A percentile compares a stretch with the other conserved stretches of the same genome.
These are phyloP conservation scores for Dactylis glomerata DNA, from an alignment of 176 grass and related monocot species.

Conservation along the genomic window DNA sequence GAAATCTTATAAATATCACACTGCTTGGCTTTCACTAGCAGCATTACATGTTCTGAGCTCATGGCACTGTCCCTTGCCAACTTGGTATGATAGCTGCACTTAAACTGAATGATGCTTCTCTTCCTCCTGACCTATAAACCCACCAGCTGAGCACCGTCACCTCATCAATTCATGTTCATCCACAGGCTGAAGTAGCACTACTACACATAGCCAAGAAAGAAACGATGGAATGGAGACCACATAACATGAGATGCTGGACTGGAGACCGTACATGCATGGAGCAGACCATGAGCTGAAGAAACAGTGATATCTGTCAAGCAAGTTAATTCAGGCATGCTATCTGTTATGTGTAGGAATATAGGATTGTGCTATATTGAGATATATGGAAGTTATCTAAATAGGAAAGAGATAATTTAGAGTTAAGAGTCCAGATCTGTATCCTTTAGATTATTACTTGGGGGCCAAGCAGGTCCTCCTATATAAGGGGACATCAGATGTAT, in stretches of 20 bases:
- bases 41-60: conserved; percentile 20
- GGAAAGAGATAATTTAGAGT: too few species aligned
- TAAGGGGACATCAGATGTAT: too few species aligned
- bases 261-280: neutral
- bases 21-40: neutral
- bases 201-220: neutral
- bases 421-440: too few species aligned
- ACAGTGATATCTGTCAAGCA: neutral
- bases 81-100: neutral
- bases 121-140: conserved; percentile 23
- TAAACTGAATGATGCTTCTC: neutral
- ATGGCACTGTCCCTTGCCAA: conserved; percentile 10
- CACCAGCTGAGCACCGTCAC: neutral
- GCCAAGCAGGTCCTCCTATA: too few species aligned
- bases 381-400: too few species aligned
- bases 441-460: too few species aligned
- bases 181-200: neutral
- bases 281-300: neutral
- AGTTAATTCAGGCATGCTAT: neutral
- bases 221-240: neutral
- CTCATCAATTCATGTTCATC: neutral
- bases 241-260: neutral
- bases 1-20: neutral
- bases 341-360: too few species aligned
- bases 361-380: too few species aligned